phyloP scores from a whole-genome alignment of 371 early-diverging fungal genomes.

The Haplosporangium sp. region DNA sequence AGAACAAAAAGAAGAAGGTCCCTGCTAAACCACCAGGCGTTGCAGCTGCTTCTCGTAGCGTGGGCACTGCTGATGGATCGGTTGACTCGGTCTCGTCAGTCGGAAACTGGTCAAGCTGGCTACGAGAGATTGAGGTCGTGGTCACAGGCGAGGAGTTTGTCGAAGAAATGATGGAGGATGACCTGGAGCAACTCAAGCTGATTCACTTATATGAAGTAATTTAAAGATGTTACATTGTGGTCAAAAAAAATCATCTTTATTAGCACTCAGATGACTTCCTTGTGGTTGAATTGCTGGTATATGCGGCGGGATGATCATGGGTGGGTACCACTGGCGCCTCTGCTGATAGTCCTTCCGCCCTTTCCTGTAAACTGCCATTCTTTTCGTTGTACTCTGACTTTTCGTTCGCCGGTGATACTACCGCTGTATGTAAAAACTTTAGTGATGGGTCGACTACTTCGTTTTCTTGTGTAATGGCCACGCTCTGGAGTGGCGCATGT shows the following conservation, averaged over 20 bases:
- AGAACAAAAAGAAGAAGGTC: conserved; percentile 48
- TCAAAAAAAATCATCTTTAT: not conserved
- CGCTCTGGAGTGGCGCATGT: conserved; percentile 1
- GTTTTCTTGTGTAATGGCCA: not conserved
- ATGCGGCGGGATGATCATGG: not conserved
- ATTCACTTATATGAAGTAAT: conserved; percentile 72
- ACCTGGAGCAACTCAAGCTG: conserved; percentile 69
- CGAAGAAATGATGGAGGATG: conserved; percentile 56
- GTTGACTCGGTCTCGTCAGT: conserved; percentile 14
- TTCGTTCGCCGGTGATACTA: not conserved
- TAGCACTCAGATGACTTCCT: not conserved
- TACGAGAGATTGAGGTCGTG: conserved; percentile 39
- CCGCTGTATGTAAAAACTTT: not conserved
- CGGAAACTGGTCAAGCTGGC: conserved; percentile 46
- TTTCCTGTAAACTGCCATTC: not conserved
- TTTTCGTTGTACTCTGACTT: conserved; percentile 18
- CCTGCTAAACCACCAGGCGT: conserved; percentile 53
- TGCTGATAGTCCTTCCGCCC: not conserved
- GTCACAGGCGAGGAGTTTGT: conserved; percentile 53
- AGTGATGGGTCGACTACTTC: not conserved
- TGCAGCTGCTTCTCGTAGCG: conserved; percentile 7
- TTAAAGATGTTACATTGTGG: conserved; percentile 24
- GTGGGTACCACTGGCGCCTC: not conserved
- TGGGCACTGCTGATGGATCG: conserved; percentile 13
- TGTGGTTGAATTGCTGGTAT: too few relatives aligned